Evolutionary conservation across 139 green algal species (phyloP).

Genomic region (Picochlorum sp.): DNA sequence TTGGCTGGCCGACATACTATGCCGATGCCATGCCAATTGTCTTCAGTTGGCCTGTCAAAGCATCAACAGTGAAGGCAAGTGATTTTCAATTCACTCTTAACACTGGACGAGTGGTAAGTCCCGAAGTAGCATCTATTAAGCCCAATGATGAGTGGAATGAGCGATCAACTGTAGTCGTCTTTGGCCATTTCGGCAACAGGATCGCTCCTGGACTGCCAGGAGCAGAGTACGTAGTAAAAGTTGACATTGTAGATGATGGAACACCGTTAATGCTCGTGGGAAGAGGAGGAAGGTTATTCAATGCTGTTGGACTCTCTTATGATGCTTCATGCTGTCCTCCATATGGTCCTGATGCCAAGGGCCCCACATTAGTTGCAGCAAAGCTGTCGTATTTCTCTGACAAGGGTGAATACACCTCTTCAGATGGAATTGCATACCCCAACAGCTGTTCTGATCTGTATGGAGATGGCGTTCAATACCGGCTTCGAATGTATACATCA

Average conservation of each 20-base stretch:
- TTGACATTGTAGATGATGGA: not conserved
- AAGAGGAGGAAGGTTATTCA: not conserved
- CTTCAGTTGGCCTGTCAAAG: not conserved
- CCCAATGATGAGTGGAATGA: conserved; percentile 1
- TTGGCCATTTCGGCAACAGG: not conserved
- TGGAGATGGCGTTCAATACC: too few species aligned
- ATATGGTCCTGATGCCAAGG: not conserved
- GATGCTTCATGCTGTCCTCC: not conserved
- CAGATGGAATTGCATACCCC: not conserved
- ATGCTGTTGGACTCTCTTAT: not conserved
- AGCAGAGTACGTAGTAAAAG: not conserved
- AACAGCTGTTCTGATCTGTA: too few species aligned
- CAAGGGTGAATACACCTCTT: not conserved
- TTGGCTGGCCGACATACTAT: conserved; percentile 2
- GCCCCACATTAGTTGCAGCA: not conserved
- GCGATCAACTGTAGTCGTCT: conserved; percentile 1
- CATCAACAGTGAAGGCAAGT: not conserved
- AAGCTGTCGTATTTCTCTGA: not conserved
- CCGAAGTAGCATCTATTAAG: not conserved
- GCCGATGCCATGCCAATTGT: not conserved
- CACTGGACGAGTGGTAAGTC: not conserved
- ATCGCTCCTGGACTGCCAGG: not conserved
- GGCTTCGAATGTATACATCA: too few species aligned
- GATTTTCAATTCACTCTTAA: conserved; percentile 1
- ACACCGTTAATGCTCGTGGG: not conserved